Evolutionary conservation across 2,329 filamentous ascomycete species (phyloP).

Genomic region (Leptoxyphium fumago): DNA sequence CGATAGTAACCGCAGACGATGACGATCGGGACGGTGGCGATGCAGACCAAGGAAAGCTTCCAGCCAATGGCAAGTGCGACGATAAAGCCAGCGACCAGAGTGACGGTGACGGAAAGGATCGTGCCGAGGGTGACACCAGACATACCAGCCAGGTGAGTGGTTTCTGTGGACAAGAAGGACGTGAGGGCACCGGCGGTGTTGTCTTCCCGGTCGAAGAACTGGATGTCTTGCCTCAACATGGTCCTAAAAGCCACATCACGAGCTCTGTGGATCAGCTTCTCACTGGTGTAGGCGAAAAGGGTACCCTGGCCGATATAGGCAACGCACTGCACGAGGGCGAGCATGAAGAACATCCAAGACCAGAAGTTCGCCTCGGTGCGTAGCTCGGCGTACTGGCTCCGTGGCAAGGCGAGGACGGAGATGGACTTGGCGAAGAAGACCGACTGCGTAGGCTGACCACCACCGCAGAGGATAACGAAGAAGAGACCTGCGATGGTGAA

Average conservation of each 20-base stretch:
- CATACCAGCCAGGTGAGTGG: constrained; percentile 75
- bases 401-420: constrained; percentile 48
- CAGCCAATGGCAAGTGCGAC: constrained; percentile 65
- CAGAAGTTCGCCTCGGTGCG: constrained; percentile 67
- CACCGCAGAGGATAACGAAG: constrained; percentile 64
- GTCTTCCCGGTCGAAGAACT: constrained; percentile 79
- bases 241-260: constrained; percentile 70
- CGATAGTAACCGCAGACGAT: constrained; percentile 73
- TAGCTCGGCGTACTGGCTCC: constrained; percentile 39
- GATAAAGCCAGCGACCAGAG: constrained; percentile 57
- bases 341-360: constrained; percentile 76
- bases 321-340: constrained; percentile 59
- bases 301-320: constrained; percentile 54
- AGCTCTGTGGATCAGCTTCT: constrained; percentile 68
- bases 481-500: constrained; percentile 60
- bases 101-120: constrained; percentile 65
- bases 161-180: constrained; percentile 76
- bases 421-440: constrained; percentile 88
- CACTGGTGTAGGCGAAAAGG: constrained; percentile 73
- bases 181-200: constrained; percentile 83
- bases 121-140: constrained; percentile 81
- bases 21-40: constrained; percentile 61
- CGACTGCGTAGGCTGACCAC: constrained; percentile 60
- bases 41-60: constrained; percentile 77
- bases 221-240: constrained; percentile 83